Evolutionary conservation across 179 eudicot species (phyloP).

Genomic region (Patellifolia procumbens): DNA sequence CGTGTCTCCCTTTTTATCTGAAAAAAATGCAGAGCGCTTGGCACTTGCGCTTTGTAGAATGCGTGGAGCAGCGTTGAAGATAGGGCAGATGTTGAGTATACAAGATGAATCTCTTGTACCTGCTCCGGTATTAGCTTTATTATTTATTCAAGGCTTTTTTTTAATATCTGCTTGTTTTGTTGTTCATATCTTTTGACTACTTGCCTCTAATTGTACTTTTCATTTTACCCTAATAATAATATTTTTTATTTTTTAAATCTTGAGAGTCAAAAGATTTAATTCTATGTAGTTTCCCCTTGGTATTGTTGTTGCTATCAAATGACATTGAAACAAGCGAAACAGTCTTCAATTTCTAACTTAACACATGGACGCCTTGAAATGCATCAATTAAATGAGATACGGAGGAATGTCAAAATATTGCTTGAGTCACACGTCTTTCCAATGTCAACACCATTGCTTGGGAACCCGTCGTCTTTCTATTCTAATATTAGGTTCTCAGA

Average conservation of each 20-base stretch:
- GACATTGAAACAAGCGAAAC: neutral
- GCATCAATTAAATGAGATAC: neutral
- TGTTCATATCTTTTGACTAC: neutral
- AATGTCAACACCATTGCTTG: slow-evolving; percentile 1
- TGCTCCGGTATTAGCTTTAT: slow-evolving; percentile 64
- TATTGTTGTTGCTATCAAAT: neutral
- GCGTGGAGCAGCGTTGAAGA: slow-evolving; percentile 98
- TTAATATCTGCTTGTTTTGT: neutral
- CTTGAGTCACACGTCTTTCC: neutral
- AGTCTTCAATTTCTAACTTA: neutral
- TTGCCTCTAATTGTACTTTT: neutral
- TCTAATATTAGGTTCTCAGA: neutral
- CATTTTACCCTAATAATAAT: neutral
- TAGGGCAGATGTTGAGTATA: slow-evolving; percentile 98
- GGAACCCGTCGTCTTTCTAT: neutral
- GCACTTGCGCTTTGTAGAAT: slow-evolving; percentile 97
- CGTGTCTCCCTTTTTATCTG: slow-evolving; percentile 74
- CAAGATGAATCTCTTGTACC: slow-evolving; percentile 96
- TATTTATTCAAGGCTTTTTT: slow-evolving; percentile 1
- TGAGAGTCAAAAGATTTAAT: too few species aligned
- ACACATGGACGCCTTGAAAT: neutral
- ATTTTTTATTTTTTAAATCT: neutral
- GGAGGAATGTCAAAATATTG: neutral
- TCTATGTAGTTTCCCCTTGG: neutral
- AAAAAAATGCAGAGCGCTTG: slow-evolving; percentile 84